Base-by-base conservation (phyloP, 176 grass and related monocot species). In the Bromus sterilis region DNA sequence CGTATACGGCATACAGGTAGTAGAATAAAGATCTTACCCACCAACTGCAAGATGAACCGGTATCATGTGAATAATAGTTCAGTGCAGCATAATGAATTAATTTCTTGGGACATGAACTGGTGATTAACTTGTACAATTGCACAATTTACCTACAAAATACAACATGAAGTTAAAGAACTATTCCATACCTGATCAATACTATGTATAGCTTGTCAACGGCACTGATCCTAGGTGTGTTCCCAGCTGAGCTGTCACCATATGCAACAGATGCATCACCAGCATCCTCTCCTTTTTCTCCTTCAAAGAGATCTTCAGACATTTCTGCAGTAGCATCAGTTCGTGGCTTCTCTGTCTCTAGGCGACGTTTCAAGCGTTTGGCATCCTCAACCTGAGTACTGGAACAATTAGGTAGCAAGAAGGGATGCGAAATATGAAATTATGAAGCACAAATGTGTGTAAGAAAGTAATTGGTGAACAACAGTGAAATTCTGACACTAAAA, bases 221-320 rank as follows among this genome's bases (percentile, higher is more conserved):
- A 82, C 82, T 89, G 29, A 89, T 94, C 82, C 75, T 91, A 35
- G 87, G 82, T 42, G 90, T 89, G 87, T 71, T 91, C 46, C 81
- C 87, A 74, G 75, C 61, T 40, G 70, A 85, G 84, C 73, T 89
- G 62, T 92, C 89, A 83, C 92, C 89, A 9, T 94, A 91, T 18
- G 89, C 88, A 61, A 86, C 81, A 83, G 93, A 83, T 67, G 82
- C 67, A 91, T 94, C 89, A 77, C 89, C 87, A 67, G 79, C 84
- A 43, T 78, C 78, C 29, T 94, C 93, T 41, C 93, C 87, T 77
- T 94, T 89, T 66, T 89, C 93, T 77, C 89, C 93, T 87, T 94
- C 87, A 80, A 91, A 94, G 35, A 94, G 87, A 75, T 87, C 93
- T 91, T 94, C 93, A 83, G 93, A 94, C 89, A 94, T 94, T 85